Conservation (phyloP, 169 alveolate species). For the Cryptosporidium tyzzeri region DNA sequence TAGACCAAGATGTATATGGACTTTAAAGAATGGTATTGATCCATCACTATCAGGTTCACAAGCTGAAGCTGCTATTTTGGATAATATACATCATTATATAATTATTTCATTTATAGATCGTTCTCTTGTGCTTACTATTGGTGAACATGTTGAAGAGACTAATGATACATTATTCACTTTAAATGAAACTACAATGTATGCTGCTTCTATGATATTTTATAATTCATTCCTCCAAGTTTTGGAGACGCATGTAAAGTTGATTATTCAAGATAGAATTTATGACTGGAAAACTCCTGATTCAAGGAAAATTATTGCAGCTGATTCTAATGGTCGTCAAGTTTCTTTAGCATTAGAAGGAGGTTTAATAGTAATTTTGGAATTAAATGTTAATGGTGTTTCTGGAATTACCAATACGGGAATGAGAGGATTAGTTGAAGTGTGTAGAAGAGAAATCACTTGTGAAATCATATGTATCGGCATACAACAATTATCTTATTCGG, state of each 20-base stretch:
- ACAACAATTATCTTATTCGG: constrained; percentile 90
- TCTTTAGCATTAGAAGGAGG: constrained; percentile 86
- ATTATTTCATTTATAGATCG: constrained; percentile 94
- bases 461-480: constrained; percentile 88
- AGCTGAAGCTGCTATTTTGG: constrained; percentile 24
- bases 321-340: constrained; percentile 92
- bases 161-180: constrained; percentile 90
- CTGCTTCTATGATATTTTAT: constrained; percentile 86
- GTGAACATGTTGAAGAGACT: constrained; percentile 93
- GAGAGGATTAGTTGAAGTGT: constrained; percentile 51
- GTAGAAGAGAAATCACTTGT: constrained; percentile 79
- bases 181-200: constrained; percentile 89
- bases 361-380: constrained; percentile 76
- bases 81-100: constrained; percentile 90
- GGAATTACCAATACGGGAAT: constrained; percentile 23
- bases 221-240: constrained; percentile 92
- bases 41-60: constrained; percentile 6
- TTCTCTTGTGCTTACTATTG: constrained; percentile 94
- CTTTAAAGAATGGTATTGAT: constrained; percentile 86
- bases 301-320: constrained; percentile 90
- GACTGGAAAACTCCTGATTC: constrained; percentile 88
- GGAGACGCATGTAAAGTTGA: constrained; percentile 91
- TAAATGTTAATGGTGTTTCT: constrained; percentile 48
- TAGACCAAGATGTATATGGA: constrained; percentile 95
- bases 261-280: constrained; percentile 81